Evolutionary conservation across 345 rosid species (phyloP).

Genomic region (Mercurialis annua): DNA sequence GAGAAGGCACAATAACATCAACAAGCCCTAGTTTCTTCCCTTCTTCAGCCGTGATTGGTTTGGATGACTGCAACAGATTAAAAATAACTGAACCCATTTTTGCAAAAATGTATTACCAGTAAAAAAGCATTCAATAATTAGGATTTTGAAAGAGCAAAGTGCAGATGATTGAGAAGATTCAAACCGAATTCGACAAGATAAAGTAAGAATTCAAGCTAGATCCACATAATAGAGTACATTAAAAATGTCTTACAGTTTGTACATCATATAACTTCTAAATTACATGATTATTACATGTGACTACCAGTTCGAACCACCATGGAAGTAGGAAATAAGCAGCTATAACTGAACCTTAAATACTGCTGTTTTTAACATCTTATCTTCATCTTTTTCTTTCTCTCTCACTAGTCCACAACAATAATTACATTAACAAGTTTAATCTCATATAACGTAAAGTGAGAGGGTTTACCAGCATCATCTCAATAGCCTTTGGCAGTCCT

Average conservation of each 20-base stretch:
- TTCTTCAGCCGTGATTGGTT: constrained; percentile 80
- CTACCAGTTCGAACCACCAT: neutral
- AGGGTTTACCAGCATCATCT: constrained; percentile 73
- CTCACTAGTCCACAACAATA: neutral
- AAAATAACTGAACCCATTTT: neutral
- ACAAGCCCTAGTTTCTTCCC: constrained; percentile 81
- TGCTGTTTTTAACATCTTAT: neutral
- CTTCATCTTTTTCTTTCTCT: neutral
- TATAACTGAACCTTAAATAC: neutral
- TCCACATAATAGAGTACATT: neutral
- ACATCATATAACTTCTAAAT: neutral
- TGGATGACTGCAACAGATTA: constrained; percentile 58
- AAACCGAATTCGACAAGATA: neutral
- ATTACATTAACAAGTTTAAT: neutral
- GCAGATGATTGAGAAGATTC: too few species aligned
- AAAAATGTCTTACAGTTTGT: neutral
- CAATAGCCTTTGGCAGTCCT: constrained; percentile 82
- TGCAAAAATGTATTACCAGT: neutral
- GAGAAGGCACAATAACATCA: constrained; percentile 68
- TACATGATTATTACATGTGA: neutral
- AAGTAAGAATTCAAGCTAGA: neutral
- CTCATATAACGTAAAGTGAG: neutral
- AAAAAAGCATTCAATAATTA: neutral
- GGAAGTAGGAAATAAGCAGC: neutral
- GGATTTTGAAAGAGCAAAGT: neutral